Conservation (phyloP, 495 filamentous ascomycete genomes). For the Aspergillus mulundensis region DNA sequence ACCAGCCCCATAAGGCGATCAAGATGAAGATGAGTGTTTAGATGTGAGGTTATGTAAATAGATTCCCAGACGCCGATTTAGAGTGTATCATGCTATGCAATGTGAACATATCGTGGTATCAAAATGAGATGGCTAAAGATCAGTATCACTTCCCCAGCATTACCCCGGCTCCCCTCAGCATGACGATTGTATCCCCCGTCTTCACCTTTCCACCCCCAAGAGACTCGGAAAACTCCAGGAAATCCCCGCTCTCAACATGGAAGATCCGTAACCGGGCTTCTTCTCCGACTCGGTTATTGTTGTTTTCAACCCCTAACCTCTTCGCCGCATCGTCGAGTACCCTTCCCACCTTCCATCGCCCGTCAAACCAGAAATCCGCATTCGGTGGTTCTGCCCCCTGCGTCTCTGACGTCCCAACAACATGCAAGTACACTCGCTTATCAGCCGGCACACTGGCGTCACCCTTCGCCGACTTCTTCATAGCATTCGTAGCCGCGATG, state of each 20-base stretch:
- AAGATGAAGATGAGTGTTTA: conserved; percentile 98
- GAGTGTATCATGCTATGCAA: conserved; percentile 12
- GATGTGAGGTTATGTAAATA: neutral
- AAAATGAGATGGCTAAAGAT: neutral
- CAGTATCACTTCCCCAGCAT: conserved; percentile 38
- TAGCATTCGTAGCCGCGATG: conserved; percentile 58
- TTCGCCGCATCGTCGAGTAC: conserved; percentile 85
- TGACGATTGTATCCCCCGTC: conserved; percentile 82
- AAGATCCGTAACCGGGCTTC: conserved; percentile 78
- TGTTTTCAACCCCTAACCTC: conserved; percentile 74
- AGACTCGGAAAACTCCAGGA: conserved; percentile 84
- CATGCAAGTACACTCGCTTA: conserved; percentile 78
- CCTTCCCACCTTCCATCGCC: conserved; percentile 82
- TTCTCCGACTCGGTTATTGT: conserved; percentile 83
- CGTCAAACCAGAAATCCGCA: conserved; percentile 78
- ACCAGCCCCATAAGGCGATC: conserved; percentile 84
- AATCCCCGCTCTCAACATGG: conserved; percentile 82
- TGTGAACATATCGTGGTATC: neutral
- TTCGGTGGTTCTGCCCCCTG: conserved; percentile 72
- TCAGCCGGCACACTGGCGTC: conserved; percentile 74
- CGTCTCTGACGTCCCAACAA: conserved; percentile 71
- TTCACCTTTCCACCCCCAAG: conserved; percentile 58
- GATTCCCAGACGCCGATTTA: conserved; percentile 4
- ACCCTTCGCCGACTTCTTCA: conserved; percentile 86
- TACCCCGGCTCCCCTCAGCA: conserved; percentile 77